Base-by-base conservation (phyloP, 768 basidiomycete species). In the Mycena maculata region DNA sequence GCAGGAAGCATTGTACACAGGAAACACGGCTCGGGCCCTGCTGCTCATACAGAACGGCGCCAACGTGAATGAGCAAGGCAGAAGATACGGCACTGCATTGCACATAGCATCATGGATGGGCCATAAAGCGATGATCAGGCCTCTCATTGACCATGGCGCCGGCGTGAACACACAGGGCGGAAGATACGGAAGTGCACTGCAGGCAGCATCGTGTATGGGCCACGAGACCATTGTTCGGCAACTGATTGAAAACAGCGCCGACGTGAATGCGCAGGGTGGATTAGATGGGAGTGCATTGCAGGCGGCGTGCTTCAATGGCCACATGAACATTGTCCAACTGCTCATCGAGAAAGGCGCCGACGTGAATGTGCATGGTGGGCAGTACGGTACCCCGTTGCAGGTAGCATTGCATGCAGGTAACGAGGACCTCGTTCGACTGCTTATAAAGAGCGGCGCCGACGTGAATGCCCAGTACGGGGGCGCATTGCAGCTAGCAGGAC, bases 71-170 rank as follows among this genome's bases (percentile, higher is more conserved):
- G 30, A 28, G 10, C 50, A 33, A n/a, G 50, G 27, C 10, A 13
- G 27, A n/a, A 13, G 28, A 13, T 48, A 2, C 28, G n/a, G 47
- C 23, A 48, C 13, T 28, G 11, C 30, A 31, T 31, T 52, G 5
- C 54, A 39, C 2, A 13, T 11, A 25, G 54, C 33, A 25, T 39
- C 54, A 38, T 6, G 3, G 2, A 15, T 25, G 3, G 38, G 38
- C 4, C 6, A 41, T 28, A 12, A 39, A 12, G 7, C 10, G 20
- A 7, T 55, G 3, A 25, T 55, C 27, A 7, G 22, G 15, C 38
- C 25, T 8, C 54, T 55, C 54, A 55, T 55, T 55, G 54, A 44
- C 20, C 13, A 42, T 15, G 55, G 55, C 1, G 55, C n/a, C n/a
- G n/a, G n/a, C n/a, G n/a, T n/a, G n/a, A n/a, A n/a, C n/a, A n/a